These are phyloP conservation scores for Erysiphe pulchra DNA, from an alignment of 2,329 filamentous ascomycete genomes.

Conservation along the genomic window DNA sequence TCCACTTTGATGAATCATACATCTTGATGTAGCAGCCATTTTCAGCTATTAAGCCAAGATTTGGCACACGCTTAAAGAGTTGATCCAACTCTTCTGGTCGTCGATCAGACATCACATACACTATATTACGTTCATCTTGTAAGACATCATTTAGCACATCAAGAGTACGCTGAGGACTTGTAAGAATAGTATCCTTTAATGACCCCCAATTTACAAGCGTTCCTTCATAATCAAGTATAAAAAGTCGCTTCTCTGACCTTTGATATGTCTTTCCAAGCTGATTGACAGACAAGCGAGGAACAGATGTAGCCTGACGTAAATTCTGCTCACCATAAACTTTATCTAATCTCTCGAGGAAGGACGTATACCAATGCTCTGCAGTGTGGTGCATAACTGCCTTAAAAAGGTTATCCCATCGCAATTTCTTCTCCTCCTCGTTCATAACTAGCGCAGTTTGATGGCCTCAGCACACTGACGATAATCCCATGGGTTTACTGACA, in stretches of 20 bases:
- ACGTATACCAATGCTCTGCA: constrained; percentile 64
- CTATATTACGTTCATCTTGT: constrained; percentile 53
- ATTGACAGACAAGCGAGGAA: constrained; percentile 56
- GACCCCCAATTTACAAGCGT: constrained; percentile 75
- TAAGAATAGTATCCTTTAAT: constrained; percentile 59
- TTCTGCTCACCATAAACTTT: constrained; percentile 65
- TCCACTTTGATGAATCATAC: constrained; percentile 43
- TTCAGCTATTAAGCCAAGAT: constrained; percentile 74
- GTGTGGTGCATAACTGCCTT: constrained; percentile 56
- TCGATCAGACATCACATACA: constrained; percentile 84
- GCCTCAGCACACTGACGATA: constrained; percentile 71
- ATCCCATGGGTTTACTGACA: constrained; percentile 88
- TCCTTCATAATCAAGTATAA: constrained; percentile 84
- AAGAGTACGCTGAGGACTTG: constrained; percentile 59
- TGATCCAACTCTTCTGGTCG: constrained; percentile 71
- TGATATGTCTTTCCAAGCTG: constrained; percentile 40
- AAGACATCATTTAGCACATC: constrained; percentile 63
- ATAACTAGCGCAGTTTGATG: constrained; percentile 68
- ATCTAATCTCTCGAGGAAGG: constrained; percentile 44
- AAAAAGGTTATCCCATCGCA: constrained; percentile 50
- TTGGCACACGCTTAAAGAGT: constrained; percentile 60
- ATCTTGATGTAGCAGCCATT: constrained; percentile 79
- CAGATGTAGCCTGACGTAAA: constrained; percentile 57
- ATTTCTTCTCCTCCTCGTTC: constrained; percentile 43
- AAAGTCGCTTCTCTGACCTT: constrained; percentile 40